These are phyloP conservation scores for Cucurbita maxima DNA, from an alignment of 306 rosid species.

Conservation along the genomic window DNA sequence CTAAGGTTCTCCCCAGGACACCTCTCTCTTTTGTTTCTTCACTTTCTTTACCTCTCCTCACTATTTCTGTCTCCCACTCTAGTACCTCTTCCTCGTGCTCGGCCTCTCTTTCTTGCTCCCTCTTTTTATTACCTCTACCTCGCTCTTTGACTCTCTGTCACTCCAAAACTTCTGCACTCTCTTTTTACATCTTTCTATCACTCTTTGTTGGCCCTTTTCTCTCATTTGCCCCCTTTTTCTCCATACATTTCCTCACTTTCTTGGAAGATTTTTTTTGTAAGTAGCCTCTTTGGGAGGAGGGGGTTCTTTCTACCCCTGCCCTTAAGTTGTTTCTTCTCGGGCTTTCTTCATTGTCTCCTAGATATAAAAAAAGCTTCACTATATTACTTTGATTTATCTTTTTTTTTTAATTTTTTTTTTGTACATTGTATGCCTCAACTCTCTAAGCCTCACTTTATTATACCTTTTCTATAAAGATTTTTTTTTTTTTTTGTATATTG, in stretches of 20 bases:
- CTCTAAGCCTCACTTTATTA: not conserved
- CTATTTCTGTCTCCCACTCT: not conserved
- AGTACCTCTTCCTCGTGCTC: not conserved
- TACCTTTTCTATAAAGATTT: not conserved
- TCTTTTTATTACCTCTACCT: no score
- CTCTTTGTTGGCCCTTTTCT: no score
- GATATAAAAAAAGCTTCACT: no score
- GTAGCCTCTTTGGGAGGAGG: not conserved
- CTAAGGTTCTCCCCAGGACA: not conserved
- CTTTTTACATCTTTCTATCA: no score
- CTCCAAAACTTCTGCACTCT: no score
- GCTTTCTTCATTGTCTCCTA: not conserved
- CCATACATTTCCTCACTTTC: not conserved
- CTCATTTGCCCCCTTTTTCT: not conserved
- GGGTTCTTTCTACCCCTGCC: not conserved
- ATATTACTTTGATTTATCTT: no score
- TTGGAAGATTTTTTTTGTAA: not conserved
- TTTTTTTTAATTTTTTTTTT: not conserved
- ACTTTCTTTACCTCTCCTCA: not conserved
- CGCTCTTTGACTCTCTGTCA: no score
- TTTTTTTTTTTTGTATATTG: not conserved
- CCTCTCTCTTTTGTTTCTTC: not conserved
- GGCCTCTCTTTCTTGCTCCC: no score
- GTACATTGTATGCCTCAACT: not conserved
- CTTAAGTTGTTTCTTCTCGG: not conserved